Percentiles rank a stretch among this genome's conserved stretches.
These are phyloP conservation scores for Neoascochyta sp. DNA, from an alignment of 2,329 filamentous ascomycete species.

Conservation along the genomic window DNA sequence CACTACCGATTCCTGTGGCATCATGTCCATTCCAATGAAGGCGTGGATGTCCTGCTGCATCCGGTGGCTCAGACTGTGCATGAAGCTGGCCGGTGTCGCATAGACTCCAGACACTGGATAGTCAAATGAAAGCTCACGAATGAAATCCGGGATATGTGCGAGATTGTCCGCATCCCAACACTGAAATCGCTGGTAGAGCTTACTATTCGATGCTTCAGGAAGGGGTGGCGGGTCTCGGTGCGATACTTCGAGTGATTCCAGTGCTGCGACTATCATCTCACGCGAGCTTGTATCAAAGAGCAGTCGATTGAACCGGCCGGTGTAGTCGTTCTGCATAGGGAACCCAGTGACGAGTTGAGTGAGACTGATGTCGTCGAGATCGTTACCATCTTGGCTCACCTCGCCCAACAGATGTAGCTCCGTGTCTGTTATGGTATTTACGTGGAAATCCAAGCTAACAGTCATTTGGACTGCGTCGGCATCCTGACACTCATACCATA, in stretches of 20 bases:
- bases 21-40: constrained; percentile 3
- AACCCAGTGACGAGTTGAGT: constrained; percentile 1
- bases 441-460: constrained; percentile 10
- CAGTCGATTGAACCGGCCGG: constrained; percentile 3
- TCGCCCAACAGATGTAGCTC: constrained; percentile 1
- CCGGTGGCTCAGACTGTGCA: constrained; percentile 4
- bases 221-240: background rate
- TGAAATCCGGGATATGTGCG: too few relatives aligned
- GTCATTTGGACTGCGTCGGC: constrained; percentile 5
- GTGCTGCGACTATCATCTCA: constrained; percentile 1
- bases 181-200: background rate
- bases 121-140: too few relatives aligned
- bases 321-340: constrained; percentile 1
- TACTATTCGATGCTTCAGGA: background rate
- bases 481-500: constrained; percentile 11
- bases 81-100: background rate
- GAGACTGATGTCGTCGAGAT: background rate
- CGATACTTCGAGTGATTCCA: constrained; percentile 1
- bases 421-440: constrained; percentile 5
- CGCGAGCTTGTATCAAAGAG: constrained; percentile 4
- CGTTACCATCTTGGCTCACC: background rate
- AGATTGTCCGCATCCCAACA: too few relatives aligned
- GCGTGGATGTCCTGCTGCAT: constrained; percentile 7
- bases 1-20: constrained; percentile 2
- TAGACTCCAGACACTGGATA: constrained; percentile 1